Conservation (phyloP, 345 rosid genomes). For the Orychophragmus violaceus region DNA sequence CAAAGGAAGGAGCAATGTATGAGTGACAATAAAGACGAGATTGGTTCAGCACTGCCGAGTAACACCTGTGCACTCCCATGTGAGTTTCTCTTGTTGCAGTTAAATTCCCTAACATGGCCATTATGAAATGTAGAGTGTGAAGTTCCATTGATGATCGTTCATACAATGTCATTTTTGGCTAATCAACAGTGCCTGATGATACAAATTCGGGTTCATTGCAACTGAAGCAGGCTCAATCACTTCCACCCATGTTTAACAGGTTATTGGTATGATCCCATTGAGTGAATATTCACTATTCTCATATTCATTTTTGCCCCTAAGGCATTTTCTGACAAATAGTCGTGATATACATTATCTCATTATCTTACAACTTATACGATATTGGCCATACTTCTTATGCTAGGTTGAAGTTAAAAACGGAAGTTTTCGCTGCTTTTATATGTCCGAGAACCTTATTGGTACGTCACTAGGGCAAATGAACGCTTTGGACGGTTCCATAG, state of each 20-base stretch:
- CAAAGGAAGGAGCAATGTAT: slow-evolving; percentile 32
- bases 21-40: slow-evolving; percentile 31
- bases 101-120: not conserved
- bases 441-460: slow-evolving; percentile 56
- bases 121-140: not conserved
- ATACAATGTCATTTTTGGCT: slow-evolving; percentile 15
- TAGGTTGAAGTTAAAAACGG: slow-evolving; percentile 71
- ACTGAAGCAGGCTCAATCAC: slow-evolving; percentile 46
- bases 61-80: slow-evolving; percentile 42
- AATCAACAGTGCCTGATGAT: slow-evolving; percentile 35
- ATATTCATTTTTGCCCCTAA: not conserved
- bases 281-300: slow-evolving; percentile 5
- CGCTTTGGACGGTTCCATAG: slow-evolving; percentile 23
- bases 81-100: slow-evolving; percentile 27
- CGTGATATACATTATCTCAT: not conserved
- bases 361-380: not conserved
- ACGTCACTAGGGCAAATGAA: slow-evolving; percentile 31
- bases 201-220: slow-evolving; percentile 34
- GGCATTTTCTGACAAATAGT: not conserved
- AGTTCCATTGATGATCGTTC: not conserved
- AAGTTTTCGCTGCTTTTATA: slow-evolving; percentile 62
- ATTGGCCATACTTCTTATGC: slow-evolving; percentile 5
- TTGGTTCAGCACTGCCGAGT: slow-evolving; percentile 29
- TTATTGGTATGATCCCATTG: slow-evolving; percentile 55
- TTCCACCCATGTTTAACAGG: slow-evolving; percentile 53